Base-by-base conservation (phyloP, 108 stramenopile genomes). In the Cyclotella atomus region DNA sequence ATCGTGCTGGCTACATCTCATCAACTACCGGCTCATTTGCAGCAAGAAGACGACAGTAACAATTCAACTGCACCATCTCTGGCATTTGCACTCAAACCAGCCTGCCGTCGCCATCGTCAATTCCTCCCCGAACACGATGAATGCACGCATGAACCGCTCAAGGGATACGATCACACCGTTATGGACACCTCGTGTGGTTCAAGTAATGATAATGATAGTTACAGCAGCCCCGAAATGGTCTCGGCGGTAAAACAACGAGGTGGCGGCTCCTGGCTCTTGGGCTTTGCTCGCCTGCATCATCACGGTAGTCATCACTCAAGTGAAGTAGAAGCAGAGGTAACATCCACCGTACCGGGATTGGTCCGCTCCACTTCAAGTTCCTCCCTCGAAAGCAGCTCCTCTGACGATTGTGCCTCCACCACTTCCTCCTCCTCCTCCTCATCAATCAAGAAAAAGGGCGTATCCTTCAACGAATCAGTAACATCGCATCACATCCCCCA, bases 221-320 rank as follows among this genome's bases (percentile, higher is more conserved):
- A 2, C 66, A 68, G 6, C 50, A 50, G 33, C 32, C 27, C 50
- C 66, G 66, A 68, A 54, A 68, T 61, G 67, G 38, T 68, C 24
- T 76, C 76, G 7, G 59, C 61, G 0, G 68, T 63, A 9, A 56
- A 68, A 30, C 28, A 70, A 32, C 27, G 35, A 21, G 68, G 65
- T 36, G 68, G 65, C 10, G 76, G 68, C 36, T 47, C 44, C 34
- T 77, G 76, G 76, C 76, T 77, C 12, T 12, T 69, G 1, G 68
- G 76, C 53, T 77, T 77, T 64, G 76, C 68, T 34, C 73, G 64
- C 19, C 50, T 56, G 23, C 68, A 56, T 32, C 35, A 29, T 35
- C 62, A 50, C 15, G 21, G 17, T 27, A 3, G 34, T 27, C 56
- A 32, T n/a, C n/a, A n/a, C n/a, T n/a, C n/a, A n/a, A n/a, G n/a